These are phyloP conservation scores for Incumbomyces lentus DNA, from an alignment of 2,329 filamentous ascomycete genomes.

Conservation along the genomic window DNA sequence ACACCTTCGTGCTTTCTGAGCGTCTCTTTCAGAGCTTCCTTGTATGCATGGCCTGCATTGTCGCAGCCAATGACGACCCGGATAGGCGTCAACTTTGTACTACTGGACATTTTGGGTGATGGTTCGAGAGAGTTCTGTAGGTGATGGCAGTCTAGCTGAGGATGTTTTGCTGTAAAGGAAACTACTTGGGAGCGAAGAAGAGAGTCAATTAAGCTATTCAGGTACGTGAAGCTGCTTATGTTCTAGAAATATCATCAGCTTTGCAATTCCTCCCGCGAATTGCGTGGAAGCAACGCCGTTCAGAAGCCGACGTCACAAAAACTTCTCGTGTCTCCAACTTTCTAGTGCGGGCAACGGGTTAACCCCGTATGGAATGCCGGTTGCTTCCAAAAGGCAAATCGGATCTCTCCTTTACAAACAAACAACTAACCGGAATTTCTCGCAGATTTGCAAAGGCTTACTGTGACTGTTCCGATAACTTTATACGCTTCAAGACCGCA, in stretches of 20 bases:
- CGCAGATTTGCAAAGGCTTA: too few relatives aligned
- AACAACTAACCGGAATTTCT: not conserved
- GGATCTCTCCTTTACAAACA: too few relatives aligned
- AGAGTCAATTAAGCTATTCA: not conserved
- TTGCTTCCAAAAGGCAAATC: not conserved
- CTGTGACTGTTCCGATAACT: too few relatives aligned
- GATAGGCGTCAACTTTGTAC: slow-evolving; percentile 28
- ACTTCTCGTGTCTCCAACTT: slow-evolving; percentile 9
- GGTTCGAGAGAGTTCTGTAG: not conserved
- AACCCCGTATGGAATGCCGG: slow-evolving; percentile 6
- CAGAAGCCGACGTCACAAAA: slow-evolving; percentile 6
- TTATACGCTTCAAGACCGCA: too few relatives aligned
- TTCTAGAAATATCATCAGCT: not conserved
- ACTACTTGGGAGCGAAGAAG: not conserved
- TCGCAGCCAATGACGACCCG: slow-evolving; percentile 55
- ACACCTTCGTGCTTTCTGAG: slow-evolving; percentile 60
- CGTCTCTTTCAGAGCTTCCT: slow-evolving; percentile 64
- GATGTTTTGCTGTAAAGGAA: too few relatives aligned
- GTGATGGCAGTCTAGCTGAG: too few relatives aligned
- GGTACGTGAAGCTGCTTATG: slow-evolving; percentile 1
- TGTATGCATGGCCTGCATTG: slow-evolving; percentile 69
- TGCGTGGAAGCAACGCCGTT: not conserved
- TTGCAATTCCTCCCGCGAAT: not conserved
- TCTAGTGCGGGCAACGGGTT: slow-evolving; percentile 1
- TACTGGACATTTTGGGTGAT: slow-evolving; percentile 11